Conservation (phyloP, 1,284 basidiomycete genomes). For the Leccinum solheimii region DNA sequence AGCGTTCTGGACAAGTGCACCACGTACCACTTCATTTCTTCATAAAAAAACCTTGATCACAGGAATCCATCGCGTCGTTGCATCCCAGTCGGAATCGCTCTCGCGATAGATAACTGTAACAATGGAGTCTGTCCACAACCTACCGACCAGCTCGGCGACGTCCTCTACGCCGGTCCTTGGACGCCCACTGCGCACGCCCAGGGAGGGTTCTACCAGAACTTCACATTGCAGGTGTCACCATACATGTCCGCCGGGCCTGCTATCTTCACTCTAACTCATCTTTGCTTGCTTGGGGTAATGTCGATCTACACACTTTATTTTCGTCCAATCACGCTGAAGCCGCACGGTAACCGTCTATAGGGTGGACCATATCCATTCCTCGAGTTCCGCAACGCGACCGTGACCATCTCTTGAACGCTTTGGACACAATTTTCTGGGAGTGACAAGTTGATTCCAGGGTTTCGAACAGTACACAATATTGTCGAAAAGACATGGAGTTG, state of each 20-base stretch:
- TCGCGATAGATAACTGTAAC: conserved; percentile 23
- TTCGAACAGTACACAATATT: background rate
- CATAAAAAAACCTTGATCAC: background rate
- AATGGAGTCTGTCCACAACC: conserved; percentile 27
- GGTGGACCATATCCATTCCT: conserved; percentile 26
- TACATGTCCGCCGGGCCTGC: conserved; percentile 20
- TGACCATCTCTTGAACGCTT: conserved; percentile 11
- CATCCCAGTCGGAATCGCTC: conserved; percentile 34
- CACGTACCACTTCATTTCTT: background rate
- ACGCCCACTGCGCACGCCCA: conserved; percentile 21
- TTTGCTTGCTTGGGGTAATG: conserved; percentile 35
- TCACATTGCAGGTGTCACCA: conserved; percentile 21
- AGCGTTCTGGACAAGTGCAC: background rate
- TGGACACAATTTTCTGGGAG: background rate
- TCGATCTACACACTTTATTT: background rate
- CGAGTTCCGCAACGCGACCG: conserved; percentile 27
- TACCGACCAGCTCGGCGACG: conserved; percentile 20
- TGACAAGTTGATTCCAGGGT: background rate
- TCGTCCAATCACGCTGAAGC: background rate
- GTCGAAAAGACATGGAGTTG: background rate
- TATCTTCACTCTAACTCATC: conserved; percentile 34
- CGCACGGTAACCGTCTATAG: conserved; percentile 11
- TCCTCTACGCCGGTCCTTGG: conserved; percentile 34
- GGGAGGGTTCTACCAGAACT: conserved; percentile 35
- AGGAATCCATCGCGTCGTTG: conserved; percentile 27